A percentile compares a stretch with the other conserved stretches of the same genome.
Evolutionary conservation across 495 filamentous ascomycete species (phyloP).

Genomic region (Bacidia gigantensis): DNA sequence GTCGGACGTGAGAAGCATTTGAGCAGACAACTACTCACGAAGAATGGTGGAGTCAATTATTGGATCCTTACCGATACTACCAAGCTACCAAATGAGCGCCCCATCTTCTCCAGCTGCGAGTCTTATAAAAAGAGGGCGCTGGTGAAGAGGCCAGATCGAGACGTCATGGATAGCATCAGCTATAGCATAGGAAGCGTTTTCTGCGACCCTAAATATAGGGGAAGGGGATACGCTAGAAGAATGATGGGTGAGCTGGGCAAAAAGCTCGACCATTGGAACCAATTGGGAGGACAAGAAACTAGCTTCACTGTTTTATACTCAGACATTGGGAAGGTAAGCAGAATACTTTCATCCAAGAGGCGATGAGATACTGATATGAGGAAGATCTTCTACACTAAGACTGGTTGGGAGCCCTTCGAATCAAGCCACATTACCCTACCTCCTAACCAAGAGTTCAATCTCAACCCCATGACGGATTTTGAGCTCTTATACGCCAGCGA

Average conservation of each 20-base stretch:
- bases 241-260: conserved; percentile 46
- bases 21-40: conserved; percentile 47
- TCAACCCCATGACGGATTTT: background rate
- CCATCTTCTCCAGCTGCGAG: conserved; percentile 71
- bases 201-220: conserved; percentile 54
- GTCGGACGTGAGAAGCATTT: conserved; percentile 65
- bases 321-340: conserved; percentile 70
- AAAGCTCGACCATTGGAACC: conserved; percentile 39
- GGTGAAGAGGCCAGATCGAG: conserved; percentile 29
- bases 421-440: conserved; percentile 57
- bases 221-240: conserved; percentile 64
- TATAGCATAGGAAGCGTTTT: conserved; percentile 85
- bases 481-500: conserved; percentile 34
- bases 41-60: conserved; percentile 61
- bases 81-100: conserved; percentile 34
- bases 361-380: background rate
- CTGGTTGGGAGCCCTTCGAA: conserved; percentile 64
- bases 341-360: no score
- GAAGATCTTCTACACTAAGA: conserved; percentile 62
- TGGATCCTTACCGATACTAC: conserved; percentile 67
- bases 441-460: conserved; percentile 24
- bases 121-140: conserved; percentile 64
- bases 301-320: conserved; percentile 73
- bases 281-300: conserved; percentile 27
- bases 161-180: conserved; percentile 49